Percentiles rank a stretch among this genome's conserved stretches.
These are phyloP conservation scores for Cladosporium halotolerans DNA, from an alignment of 2,329 filamentous ascomycete genomes.

Conservation along the genomic window DNA sequence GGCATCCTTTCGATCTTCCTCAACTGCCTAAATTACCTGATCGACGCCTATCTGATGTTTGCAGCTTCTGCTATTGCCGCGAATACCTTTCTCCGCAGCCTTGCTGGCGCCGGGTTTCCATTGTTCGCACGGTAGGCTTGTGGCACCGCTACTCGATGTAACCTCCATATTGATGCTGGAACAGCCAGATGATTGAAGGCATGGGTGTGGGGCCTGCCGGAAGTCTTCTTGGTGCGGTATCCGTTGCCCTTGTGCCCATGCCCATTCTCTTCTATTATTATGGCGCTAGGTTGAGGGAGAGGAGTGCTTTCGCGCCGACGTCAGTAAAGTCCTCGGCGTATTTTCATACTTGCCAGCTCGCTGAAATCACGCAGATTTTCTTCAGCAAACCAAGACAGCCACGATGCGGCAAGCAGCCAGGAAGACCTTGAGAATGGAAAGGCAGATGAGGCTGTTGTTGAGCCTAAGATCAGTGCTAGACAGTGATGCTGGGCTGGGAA, in stretches of 20 bases:
- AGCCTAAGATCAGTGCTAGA: not conserved
- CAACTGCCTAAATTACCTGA: slow-evolving; percentile 52
- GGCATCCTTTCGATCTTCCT: slow-evolving; percentile 55
- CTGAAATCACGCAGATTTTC: not conserved
- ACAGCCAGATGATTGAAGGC: slow-evolving; percentile 25
- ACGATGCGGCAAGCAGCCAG: not conserved
- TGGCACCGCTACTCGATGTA: not conserved
- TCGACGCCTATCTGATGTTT: slow-evolving; percentile 53
- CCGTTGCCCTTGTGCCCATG: slow-evolving; percentile 37
- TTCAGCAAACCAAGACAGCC: slow-evolving; percentile 3
- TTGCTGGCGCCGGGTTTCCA: slow-evolving; percentile 47
- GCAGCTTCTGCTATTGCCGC: slow-evolving; percentile 50
- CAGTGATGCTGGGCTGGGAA: no score
- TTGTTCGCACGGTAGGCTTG: slow-evolving; percentile 40
- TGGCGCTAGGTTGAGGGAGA: slow-evolving; percentile 39
- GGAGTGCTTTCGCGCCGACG: slow-evolving; percentile 38
- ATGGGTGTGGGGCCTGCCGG: slow-evolving; percentile 46
- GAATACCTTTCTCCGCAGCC: slow-evolving; percentile 48
- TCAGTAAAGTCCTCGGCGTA: not conserved
- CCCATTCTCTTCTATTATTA: slow-evolving; percentile 40
- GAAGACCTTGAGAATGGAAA: not conserved
- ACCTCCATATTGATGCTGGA: not conserved
- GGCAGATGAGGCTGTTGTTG: not conserved
- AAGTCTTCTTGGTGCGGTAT: slow-evolving; percentile 41
- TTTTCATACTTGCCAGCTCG: not conserved